Base-by-base conservation (phyloP, 2,329 filamentous ascomycete genomes). In the Epichloe hybrida region DNA sequence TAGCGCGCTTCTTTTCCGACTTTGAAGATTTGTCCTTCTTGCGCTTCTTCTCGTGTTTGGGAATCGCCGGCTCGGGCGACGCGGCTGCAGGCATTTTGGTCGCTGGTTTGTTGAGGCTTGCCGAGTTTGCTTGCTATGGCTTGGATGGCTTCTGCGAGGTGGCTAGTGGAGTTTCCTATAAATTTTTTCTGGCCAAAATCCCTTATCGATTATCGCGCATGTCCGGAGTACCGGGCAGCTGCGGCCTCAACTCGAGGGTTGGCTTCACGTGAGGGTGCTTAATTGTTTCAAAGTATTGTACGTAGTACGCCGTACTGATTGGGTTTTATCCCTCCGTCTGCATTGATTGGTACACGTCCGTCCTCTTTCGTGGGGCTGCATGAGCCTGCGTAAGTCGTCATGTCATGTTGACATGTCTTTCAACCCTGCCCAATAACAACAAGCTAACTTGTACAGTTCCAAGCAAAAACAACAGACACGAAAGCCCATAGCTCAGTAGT, bases 1-100 rank as follows among this genome's bases (percentile, higher is more conserved):
- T 62, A 6, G 64, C 60, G 42, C 72, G 68, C 64, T 74, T 74
- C 63, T 72, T 73, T 44, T 71, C 60, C 9, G 61, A 61, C 52
- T 63, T 65, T 15, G 57, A 54, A 40, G 58, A 57, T 52, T 62
- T 63, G 17, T 61, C 63, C 52, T 68, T 69, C 6, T 66, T 70
- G 47, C 59, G 58, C 54, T 69, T 69, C 59, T 70, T 71, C 6
- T 71, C 68, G 23, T 63, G 53, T 54, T 64, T 69, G 23, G 58
- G 49, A 31, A 59, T 53, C 48, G 54, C 58, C 47, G 61, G 57
- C 50, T 64, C 63, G 15, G 64, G 56, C 40, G 64, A 60, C 12
- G 57, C 59, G 45, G 61, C 63, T 58, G 65, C 56, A 53, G 68
- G 40, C 51, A 53, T 53, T 46, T 45, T 42, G 38, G 46, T 17